phyloP scores from a whole-genome alignment of 805 yeast species.

The Wickerhamomyces alni region DNA sequence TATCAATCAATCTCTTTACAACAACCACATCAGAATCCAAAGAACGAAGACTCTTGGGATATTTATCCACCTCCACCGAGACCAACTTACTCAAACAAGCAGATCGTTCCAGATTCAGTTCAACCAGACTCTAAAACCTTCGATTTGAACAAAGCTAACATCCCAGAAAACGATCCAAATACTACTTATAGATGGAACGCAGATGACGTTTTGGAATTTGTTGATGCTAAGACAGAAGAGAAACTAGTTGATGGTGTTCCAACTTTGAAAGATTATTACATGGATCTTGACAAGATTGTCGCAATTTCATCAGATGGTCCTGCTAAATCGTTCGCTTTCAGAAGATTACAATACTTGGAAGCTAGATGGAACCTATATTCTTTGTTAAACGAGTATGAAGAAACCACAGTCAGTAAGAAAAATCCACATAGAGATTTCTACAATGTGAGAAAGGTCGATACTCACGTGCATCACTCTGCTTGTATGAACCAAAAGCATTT shows the following conservation, averaged over 20 bases:
- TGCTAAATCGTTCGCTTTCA: conserved; percentile 90
- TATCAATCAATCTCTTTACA: conserved; percentile 72
- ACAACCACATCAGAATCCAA: conserved; percentile 74
- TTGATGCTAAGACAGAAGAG: conserved; percentile 28
- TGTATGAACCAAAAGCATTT: conserved; percentile 98
- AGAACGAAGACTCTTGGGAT: conserved; percentile 65
- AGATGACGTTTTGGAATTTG: conserved; percentile 68
- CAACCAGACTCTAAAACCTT: conserved; percentile 38
- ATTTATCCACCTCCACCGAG: conserved; percentile 93
- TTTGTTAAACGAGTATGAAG: conserved; percentile 87
- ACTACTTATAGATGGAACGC: conserved; percentile 42
- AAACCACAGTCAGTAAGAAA: conserved; percentile 79
- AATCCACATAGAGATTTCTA: conserved; percentile 97
- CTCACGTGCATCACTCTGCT: conserved; percentile 98
- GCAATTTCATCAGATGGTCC: conserved; percentile 90
- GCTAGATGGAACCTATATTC: conserved; percentile 94
- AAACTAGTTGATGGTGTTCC: conserved; percentile 59
- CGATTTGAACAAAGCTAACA: conserved; percentile 34
- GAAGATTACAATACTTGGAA: conserved; percentile 87
- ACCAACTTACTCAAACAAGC: conserved; percentile 77
- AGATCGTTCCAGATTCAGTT: conserved; percentile 36
- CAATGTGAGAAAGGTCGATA: conserved; percentile 94
- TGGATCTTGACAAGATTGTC: conserved; percentile 72
- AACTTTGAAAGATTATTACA: conserved; percentile 76
- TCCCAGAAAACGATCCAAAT: conserved; percentile 42